A percentile compares a stretch with the other conserved stretches of the same genome.
Conservation (phyloP, 2,329 filamentous ascomycete genomes). For the Grosmannia huntii region DNA sequence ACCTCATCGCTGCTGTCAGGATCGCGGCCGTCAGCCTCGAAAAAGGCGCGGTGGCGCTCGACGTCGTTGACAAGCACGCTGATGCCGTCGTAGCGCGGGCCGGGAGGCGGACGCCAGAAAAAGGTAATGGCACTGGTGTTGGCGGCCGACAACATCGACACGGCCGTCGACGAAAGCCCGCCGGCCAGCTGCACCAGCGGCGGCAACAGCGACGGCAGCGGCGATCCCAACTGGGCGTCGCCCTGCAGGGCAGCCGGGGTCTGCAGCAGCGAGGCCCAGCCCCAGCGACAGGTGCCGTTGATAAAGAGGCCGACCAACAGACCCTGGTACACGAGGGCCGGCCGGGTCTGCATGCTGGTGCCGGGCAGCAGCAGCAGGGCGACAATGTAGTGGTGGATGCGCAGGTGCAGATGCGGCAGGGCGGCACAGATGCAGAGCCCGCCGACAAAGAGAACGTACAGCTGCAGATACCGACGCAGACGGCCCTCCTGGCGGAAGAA, state of each 20-base stretch:
- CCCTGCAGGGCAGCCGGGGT: slow-evolving; percentile 61
- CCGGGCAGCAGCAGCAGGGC: slow-evolving; percentile 77
- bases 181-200: slow-evolving; percentile 30
- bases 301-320: slow-evolving; percentile 83
- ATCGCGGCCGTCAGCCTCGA: slow-evolving; percentile 30
- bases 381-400: slow-evolving; percentile 92
- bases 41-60: slow-evolving; percentile 64
- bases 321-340: slow-evolving; percentile 77
- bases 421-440: slow-evolving; percentile 58
- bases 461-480: slow-evolving; percentile 60
- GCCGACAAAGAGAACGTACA: slow-evolving; percentile 58
- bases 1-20: neutral
- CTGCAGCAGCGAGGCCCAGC: slow-evolving; percentile 79
- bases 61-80: slow-evolving; percentile 78
- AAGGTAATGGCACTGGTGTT: slow-evolving; percentile 54
- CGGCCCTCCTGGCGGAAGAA: slow-evolving; percentile 77
- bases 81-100: slow-evolving; percentile 55
- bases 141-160: slow-evolving; percentile 14
- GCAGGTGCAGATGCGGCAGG: slow-evolving; percentile 65
- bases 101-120: slow-evolving; percentile 33
- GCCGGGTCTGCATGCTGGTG: slow-evolving; percentile 77
- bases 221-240: slow-evolving; percentile 50
- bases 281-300: slow-evolving; percentile 89
- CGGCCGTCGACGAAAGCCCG: neutral
- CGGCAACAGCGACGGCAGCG: slow-evolving; percentile 40